A percentile compares a stretch with the other conserved stretches of the same genome.
These are phyloP conservation scores for Zelonia costaricensis DNA, from an alignment of 208 protist genomes.

Conservation along the genomic window DNA sequence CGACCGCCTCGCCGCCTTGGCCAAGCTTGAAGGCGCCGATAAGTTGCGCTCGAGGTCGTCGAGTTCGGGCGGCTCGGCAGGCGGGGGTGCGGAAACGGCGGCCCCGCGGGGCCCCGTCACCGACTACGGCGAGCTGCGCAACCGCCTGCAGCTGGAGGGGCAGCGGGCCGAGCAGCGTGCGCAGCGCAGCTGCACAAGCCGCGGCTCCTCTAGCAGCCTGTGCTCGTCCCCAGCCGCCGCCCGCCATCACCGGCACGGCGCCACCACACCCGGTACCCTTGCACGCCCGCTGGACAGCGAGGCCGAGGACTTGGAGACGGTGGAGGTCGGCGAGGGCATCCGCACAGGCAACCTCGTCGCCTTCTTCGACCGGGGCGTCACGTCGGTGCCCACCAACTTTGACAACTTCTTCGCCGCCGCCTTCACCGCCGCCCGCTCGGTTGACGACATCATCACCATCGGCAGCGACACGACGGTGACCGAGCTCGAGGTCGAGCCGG, in stretches of 20 bases:
- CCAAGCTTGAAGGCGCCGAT: constrained; percentile 1
- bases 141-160: constrained; percentile 8
- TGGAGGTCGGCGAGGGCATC: constrained; percentile 35
- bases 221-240: too few species aligned
- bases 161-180: neutral
- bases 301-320: constrained; percentile 26
- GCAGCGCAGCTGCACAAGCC: neutral
- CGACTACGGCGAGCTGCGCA: constrained; percentile 1
- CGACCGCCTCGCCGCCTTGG: constrained; percentile 15
- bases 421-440: neutral
- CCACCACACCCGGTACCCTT: too few species aligned
- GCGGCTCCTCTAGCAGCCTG: too few species aligned
- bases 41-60: too few species aligned
- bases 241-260: too few species aligned
- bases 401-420: constrained; percentile 45
- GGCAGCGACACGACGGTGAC: neutral
- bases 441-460: too few species aligned
- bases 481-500: too few species aligned
- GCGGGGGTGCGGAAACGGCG: neutral
- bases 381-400: constrained; percentile 40
- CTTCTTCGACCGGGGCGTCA: constrained; percentile 38
- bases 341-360: constrained; percentile 47
- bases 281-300: too few species aligned
- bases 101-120: neutral
- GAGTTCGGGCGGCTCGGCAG: too few species aligned